A percentile compares a stretch with the other conserved stretches of the same genome.
phyloP scores from a whole-genome alignment of 2,329 filamentous ascomycete genomes.

The Fragosphaeria purpurea region DNA sequence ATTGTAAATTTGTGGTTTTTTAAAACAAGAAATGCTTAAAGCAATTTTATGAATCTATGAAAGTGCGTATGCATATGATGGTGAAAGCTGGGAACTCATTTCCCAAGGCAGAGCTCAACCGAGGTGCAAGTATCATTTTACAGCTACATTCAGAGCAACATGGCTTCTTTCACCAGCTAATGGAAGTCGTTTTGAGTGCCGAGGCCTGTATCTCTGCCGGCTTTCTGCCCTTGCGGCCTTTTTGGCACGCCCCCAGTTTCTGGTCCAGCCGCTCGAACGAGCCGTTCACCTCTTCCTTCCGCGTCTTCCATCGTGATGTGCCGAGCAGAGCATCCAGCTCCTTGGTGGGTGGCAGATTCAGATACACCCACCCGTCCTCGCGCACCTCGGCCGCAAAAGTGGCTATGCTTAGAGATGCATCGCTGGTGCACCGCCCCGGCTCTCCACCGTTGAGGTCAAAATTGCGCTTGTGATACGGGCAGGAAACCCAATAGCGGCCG shows the following conservation, averaged over 20 bases:
- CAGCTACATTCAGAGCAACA: neutral
- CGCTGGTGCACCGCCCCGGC: conserved; percentile 52
- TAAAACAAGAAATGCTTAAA: too few relatives aligned
- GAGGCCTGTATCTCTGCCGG: neutral
- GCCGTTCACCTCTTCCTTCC: conserved; percentile 49
- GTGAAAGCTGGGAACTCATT: too few relatives aligned
- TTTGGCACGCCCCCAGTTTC: conserved; percentile 2
- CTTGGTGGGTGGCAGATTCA: conserved; percentile 68
- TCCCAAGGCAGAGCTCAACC: too few relatives aligned
- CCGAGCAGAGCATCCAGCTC: conserved; percentile 73
- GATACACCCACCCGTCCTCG: conserved; percentile 63
- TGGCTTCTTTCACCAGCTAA: neutral
- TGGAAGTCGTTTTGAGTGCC: neutral
- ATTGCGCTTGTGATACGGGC: conserved; percentile 84
- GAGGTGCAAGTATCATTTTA: neutral
- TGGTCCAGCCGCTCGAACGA: conserved; percentile 1
- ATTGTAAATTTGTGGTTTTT: too few relatives aligned
- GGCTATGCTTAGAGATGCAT: conserved; percentile 68
- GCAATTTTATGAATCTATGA: too few relatives aligned
- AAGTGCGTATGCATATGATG: too few relatives aligned
- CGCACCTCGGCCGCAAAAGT: conserved; percentile 71
- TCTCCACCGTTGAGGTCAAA: conserved; percentile 64
- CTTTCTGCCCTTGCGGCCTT: conserved; percentile 4
- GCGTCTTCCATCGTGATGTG: conserved; percentile 69
- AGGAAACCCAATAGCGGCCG: conserved; percentile 65